These are phyloP conservation scores for Botrytis fabae DNA, from an alignment of 2,329 filamentous ascomycete genomes.

Conservation along the genomic window DNA sequence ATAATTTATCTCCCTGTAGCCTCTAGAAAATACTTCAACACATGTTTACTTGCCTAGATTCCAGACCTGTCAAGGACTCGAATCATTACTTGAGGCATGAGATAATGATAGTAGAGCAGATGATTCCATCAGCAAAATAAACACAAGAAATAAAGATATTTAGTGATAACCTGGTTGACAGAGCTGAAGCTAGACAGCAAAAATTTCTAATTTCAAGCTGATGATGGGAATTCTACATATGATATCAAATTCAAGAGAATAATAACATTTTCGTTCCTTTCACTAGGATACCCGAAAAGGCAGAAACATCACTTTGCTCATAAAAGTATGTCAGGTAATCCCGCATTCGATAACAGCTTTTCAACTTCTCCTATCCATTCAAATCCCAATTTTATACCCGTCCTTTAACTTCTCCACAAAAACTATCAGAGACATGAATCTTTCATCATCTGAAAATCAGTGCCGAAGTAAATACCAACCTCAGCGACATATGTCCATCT, in stretches of 20 bases:
- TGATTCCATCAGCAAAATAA: neutral
- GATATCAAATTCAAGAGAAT: too few relatives aligned
- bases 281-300: neutral
- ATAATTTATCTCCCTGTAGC: too few relatives aligned
- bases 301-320: rapidly evolving
- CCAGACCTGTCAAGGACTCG: rapidly evolving
- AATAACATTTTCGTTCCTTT: neutral
- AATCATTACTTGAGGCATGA: neutral
- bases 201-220: too few relatives aligned
- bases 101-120: neutral
- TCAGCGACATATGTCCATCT: neutral
- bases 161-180: neutral
- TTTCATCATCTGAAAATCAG: neutral
- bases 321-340: neutral
- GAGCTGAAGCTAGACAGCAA: neutral
- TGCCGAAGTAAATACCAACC: neutral
- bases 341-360: neutral
- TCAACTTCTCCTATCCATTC: neutral
- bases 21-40: rapidly evolving
- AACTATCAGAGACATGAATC: neutral
- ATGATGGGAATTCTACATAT: too few relatives aligned
- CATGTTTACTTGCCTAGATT: too few relatives aligned
- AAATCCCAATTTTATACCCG: neutral
- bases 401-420: neutral
- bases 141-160: neutral